Percentiles rank a stretch among this genome's conserved stretches.
phyloP scores from a whole-genome alignment of 331 rosid genomes.

The Pyrus hybrid region DNA sequence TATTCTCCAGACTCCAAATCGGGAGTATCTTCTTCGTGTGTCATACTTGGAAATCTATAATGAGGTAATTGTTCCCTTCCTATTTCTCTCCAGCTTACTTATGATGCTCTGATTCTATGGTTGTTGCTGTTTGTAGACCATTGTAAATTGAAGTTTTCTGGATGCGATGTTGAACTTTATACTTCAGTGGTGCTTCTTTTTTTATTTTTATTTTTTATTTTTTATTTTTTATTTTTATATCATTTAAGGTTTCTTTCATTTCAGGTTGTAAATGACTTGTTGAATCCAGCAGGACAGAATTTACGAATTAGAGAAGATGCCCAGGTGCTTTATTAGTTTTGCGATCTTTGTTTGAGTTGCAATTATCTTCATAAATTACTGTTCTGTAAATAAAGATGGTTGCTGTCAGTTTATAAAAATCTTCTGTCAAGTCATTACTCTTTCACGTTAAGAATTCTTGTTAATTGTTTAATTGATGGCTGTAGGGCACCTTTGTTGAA shows the following conservation, averaged over 20 bases:
- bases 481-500: slow-evolving; percentile 92
- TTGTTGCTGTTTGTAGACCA: slow-evolving; percentile 3
- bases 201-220: background rate
- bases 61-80: slow-evolving; percentile 54
- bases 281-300: slow-evolving; percentile 98
- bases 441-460: slow-evolving; percentile 3
- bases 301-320: slow-evolving; percentile 94
- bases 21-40: slow-evolving; percentile 94
- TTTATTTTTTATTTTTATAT: background rate
- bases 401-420: background rate
- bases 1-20: slow-evolving; percentile 72
- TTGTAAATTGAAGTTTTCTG: background rate
- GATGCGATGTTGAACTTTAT: slow-evolving; percentile 11
- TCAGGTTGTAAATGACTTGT: slow-evolving; percentile 92
- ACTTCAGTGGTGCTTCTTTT: slow-evolving; percentile 13
- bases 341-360: slow-evolving; percentile 9
- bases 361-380: slow-evolving; percentile 5
- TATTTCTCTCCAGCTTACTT: slow-evolving; percentile 5
- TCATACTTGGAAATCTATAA: slow-evolving; percentile 97
- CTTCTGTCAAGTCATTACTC: background rate
- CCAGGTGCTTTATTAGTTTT: slow-evolving; percentile 52
- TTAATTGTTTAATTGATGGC: slow-evolving; percentile 20
- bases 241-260: slow-evolving; percentile 31
- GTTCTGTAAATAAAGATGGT: slow-evolving; percentile 1
- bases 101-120: slow-evolving; percentile 7